A percentile compares a stretch with the other conserved stretches of the same genome.
These are phyloP conservation scores for Penicillium sp. DNA, from an alignment of 2,329 filamentous ascomycete species.

Conservation along the genomic window DNA sequence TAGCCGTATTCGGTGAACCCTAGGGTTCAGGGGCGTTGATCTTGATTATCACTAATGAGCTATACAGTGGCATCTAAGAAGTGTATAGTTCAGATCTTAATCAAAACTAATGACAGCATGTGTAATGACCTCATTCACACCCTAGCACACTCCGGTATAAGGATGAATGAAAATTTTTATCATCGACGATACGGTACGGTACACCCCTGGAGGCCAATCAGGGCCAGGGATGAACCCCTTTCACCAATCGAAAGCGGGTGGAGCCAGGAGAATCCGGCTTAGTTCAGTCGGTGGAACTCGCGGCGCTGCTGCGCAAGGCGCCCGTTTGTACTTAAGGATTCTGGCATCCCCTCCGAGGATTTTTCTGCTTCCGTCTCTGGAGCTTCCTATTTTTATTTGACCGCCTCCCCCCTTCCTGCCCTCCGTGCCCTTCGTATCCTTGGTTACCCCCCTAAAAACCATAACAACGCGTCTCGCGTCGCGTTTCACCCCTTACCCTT, in stretches of 20 bases:
- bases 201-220: conserved; percentile 18
- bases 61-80: neutral
- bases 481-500: conserved; percentile 6
- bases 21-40: conserved; percentile 15
- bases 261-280: conserved; percentile 13
- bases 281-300: conserved; percentile 24
- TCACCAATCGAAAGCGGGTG: conserved; percentile 16
- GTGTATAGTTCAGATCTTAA: neutral
- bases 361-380: conserved; percentile 24
- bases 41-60: neutral
- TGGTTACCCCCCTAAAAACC: conserved; percentile 16
- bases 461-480: conserved; percentile 19
- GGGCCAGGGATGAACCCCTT: neutral
- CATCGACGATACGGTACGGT: conserved; percentile 9
- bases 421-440: conserved; percentile 9
- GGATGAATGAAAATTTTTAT: conserved; percentile 7
- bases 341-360: conserved; percentile 23
- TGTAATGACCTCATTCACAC: neutral
- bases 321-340: conserved; percentile 28
- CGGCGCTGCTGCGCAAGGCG: conserved; percentile 9
- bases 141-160: neutral
- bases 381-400: conserved; percentile 16
- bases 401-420: conserved; percentile 9
- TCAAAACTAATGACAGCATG: neutral
- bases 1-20: conserved; percentile 22